Percentiles rank a stretch among this genome's conserved stretches.
Conservation (phyloP, 1,284 basidiomycete genomes). For the Pascua sp. region DNA sequence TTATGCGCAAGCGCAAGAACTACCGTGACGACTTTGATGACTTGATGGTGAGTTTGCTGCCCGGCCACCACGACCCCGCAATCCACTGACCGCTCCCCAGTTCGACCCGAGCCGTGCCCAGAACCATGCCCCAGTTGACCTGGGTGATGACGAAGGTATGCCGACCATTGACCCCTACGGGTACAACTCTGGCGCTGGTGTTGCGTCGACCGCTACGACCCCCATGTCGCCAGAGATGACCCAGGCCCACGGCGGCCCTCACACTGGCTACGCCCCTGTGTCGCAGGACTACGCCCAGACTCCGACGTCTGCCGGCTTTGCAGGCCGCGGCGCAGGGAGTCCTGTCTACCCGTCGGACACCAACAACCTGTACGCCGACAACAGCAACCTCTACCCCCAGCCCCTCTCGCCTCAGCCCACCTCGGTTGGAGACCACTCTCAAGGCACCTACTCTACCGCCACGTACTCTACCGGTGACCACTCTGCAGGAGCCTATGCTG, state of each 20-base stretch:
- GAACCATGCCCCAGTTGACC: constrained; percentile 41
- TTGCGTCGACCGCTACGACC: constrained; percentile 23
- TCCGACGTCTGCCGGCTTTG: no score
- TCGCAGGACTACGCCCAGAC: not conserved
- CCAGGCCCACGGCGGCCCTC: constrained; percentile 24
- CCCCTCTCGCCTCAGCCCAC: not conserved
- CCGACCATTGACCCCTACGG: constrained; percentile 44
- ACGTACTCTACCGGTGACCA: not conserved
- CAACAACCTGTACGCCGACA: no score
- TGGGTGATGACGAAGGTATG: constrained; percentile 34
- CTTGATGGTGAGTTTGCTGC: constrained; percentile 40
- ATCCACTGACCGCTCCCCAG: constrained; percentile 19
- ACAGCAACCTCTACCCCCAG: no score
- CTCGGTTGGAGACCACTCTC: not conserved
- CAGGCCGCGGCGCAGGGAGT: no score
- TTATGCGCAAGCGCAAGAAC: constrained; percentile 33
- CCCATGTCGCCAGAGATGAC: constrained; percentile 40
- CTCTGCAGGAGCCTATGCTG: constrained; percentile 3
- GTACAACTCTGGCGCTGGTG: constrained; percentile 21
- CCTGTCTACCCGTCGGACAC: no score
- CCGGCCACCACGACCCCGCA: not conserved
- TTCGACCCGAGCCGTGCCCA: constrained; percentile 42
- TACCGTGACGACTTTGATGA: constrained; percentile 48
- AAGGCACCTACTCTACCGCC: not conserved
- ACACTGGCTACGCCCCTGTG: no score